Evolutionary conservation across 345 rosid species (phyloP).

Genomic region (Kandelia obovata): DNA sequence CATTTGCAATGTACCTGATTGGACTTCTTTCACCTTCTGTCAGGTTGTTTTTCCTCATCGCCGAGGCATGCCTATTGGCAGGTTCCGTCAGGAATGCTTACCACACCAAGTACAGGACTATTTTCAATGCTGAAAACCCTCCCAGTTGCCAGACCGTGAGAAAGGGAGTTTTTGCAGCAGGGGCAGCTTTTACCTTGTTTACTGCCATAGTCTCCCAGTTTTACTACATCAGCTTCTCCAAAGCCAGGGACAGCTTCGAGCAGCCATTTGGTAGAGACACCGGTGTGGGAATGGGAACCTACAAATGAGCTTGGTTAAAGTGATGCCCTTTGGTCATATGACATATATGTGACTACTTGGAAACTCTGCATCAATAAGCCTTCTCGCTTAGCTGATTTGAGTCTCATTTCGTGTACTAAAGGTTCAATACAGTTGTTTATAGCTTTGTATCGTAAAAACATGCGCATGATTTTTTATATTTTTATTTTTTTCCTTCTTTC

Average conservation of each 20-base stretch:
- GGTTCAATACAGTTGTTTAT: conserved; percentile 15
- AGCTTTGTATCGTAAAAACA: conserved; percentile 8
- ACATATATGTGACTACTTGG: conserved; percentile 5
- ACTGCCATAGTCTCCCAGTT: conserved; percentile 69
- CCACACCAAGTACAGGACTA: conserved; percentile 78
- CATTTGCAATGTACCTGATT: not conserved
- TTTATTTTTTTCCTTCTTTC: conserved; percentile 1
- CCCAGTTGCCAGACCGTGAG: conserved; percentile 80
- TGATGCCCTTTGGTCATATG: not conserved
- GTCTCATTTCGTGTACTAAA: conserved; percentile 21
- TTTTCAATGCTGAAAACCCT: conserved; percentile 49
- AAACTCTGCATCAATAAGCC: conserved; percentile 15
- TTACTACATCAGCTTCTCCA: conserved; percentile 67
- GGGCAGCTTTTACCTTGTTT: conserved; percentile 80
- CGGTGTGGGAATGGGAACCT: conserved; percentile 58
- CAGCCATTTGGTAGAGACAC: conserved; percentile 47
- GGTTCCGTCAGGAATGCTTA: conserved; percentile 87
- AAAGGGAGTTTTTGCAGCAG: conserved; percentile 88
- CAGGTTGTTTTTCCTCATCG: conserved; percentile 57
- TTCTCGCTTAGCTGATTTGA: conserved; percentile 6
- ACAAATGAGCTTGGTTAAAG: conserved; percentile 34
- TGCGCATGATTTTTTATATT: not conserved
- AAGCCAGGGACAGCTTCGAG: conserved; percentile 57
- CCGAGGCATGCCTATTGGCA: conserved; percentile 77
- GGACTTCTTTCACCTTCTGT: not conserved